Evolutionary conservation across 345 rosid genomes (phyloP).

Genomic region (Kandelia obovata): DNA sequence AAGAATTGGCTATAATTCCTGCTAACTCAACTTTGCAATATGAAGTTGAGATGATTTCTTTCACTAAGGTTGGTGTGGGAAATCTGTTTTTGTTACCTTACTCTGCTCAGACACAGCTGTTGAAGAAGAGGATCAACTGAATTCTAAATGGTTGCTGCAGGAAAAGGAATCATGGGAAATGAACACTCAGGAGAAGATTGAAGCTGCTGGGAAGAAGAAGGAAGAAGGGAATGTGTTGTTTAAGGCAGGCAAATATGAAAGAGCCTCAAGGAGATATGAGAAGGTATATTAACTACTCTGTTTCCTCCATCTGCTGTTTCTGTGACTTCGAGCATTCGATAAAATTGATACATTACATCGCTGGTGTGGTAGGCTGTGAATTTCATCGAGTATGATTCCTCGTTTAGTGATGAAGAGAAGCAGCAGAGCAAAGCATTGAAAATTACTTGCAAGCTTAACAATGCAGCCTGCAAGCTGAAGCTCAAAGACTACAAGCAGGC

Average conservation of each 20-base stretch:
- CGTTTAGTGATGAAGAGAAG: slow-evolving; percentile 80
- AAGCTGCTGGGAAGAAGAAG: slow-evolving; percentile 83
- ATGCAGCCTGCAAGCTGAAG: slow-evolving; percentile 87
- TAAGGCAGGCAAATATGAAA: slow-evolving; percentile 70
- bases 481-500: slow-evolving; percentile 77
- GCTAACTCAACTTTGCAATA: slow-evolving; percentile 65
- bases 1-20: slow-evolving; percentile 73
- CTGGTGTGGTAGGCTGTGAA: slow-evolving; percentile 58
- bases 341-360: background rate
- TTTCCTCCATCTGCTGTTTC: background rate
- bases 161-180: slow-evolving; percentile 98
- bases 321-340: background rate
- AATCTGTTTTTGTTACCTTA: background rate
- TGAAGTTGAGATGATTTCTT: slow-evolving; percentile 73
- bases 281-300: slow-evolving; percentile 42
- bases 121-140: background rate
- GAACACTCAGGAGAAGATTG: slow-evolving; percentile 86
- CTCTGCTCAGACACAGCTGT: background rate
- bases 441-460: slow-evolving; percentile 76
- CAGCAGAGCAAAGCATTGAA: slow-evolving; percentile 71
- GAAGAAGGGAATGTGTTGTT: slow-evolving; percentile 86
- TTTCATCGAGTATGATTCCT: slow-evolving; percentile 68
- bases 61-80: slow-evolving; percentile 49
- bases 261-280: slow-evolving; percentile 86
- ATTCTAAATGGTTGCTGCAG: slow-evolving; percentile 23